A percentile compares a stretch with the other conserved stretches of the same genome.
phyloP scores from a whole-genome alignment of 805 yeast genomes.

The Pichia cabralensis region DNA sequence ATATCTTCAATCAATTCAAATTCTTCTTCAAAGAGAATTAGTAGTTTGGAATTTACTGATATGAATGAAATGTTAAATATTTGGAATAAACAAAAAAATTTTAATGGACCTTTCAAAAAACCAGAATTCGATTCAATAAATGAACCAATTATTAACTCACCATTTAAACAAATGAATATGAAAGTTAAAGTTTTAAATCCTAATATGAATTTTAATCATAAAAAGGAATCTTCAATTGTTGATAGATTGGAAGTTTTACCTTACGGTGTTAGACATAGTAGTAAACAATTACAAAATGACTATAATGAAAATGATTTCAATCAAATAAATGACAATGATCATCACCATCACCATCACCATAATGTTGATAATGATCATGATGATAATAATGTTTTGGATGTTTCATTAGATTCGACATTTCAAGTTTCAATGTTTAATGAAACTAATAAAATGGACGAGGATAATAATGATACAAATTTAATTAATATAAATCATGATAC shows the following conservation, averaged over 20 bases:
- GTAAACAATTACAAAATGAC: neutral
- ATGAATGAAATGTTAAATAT: slow-evolving; percentile 18
- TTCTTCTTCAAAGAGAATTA: slow-evolving; percentile 1
- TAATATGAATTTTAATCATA: too few species aligned
- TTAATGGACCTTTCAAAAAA: slow-evolving; percentile 7
- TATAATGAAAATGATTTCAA: too few species aligned
- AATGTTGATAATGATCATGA: too few species aligned
- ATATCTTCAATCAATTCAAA: slow-evolving; percentile 5
- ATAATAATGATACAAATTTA: too few species aligned
- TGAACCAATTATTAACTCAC: slow-evolving; percentile 21
- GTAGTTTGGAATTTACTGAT: slow-evolving; percentile 5
- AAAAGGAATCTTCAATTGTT: neutral
- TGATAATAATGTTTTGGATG: too few species aligned
- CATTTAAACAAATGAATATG: slow-evolving; percentile 14
- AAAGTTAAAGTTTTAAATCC: slow-evolving; percentile 7
- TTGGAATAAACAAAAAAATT: slow-evolving; percentile 26
- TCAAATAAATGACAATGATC: too few species aligned
- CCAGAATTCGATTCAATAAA: slow-evolving; percentile 13
- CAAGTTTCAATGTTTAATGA: too few species aligned
- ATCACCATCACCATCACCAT: too few species aligned
- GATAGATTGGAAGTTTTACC: slow-evolving; percentile 12
- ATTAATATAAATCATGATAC: too few species aligned
- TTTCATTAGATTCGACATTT: too few species aligned
- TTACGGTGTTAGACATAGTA: too few species aligned
- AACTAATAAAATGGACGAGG: too few species aligned